Evolutionary conservation across 257 asterid genomes (phyloP), one percentile per base, ranked within the genome.

Genomic region (Penstemon eatonii): DNA sequence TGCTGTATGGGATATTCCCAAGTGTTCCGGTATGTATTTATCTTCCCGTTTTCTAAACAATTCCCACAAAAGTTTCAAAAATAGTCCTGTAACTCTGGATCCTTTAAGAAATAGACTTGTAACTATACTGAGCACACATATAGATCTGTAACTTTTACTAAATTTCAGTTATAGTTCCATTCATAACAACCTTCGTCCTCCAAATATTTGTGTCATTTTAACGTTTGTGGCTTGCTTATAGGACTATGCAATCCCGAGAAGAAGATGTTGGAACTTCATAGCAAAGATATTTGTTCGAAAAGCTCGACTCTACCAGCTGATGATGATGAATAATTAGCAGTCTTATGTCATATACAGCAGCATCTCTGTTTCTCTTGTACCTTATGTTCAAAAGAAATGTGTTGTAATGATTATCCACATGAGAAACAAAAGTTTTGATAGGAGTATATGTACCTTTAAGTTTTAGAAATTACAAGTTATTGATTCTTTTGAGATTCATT

Each of bases 1-100:
- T 68, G 96, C 97, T 45, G 99, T 94, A 63, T 94, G 99, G 99
- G 99, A 94, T 75, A 84, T 94, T 78, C 99, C 99, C n/a, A 89
- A 83, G 76, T 94, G 99, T 83, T 94, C 99, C 70, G 99, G 99
- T 94, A 49, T 61, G 63, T 65, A 8, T 38, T 40, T 60, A 25
- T 25, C 33, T 1, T 25, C 33, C 33, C 33, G 33, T 25, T 25
- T 25, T 25, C 33, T 25, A 25, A 25, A 25, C 33, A 25, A 25
- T 25, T 25, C 33, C 33, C 3, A 2, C 33, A 25, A 25, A 0
- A 1, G 2, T 25, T 25, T 25, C 33, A 25, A 25, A 25, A 25
- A 25, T 25, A 25, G 33, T 25, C 33, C 33, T 25, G 33, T 25
- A 25, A 25, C 33, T 25, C 33, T 0, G 33, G 33, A 25, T 25